A percentile compares a stretch with the other conserved stretches of the same genome.
Conservation (phyloP, 139 green algal species). For the Picochlorum sp. region DNA sequence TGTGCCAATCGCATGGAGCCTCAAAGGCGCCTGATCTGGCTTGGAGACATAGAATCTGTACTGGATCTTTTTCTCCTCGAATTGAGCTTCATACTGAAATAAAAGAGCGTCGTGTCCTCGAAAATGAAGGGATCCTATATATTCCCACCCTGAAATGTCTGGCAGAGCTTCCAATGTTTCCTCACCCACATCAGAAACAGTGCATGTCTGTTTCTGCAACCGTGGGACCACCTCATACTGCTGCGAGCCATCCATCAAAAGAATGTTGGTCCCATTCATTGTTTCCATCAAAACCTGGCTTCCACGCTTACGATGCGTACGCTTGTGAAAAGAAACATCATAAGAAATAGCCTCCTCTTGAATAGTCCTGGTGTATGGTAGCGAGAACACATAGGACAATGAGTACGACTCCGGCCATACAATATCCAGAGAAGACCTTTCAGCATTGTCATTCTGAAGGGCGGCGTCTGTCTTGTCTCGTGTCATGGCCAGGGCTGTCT, state of each 20-base stretch:
- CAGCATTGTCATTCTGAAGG: neutral
- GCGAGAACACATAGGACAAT: constrained; percentile 16
- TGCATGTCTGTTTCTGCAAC: constrained; percentile 10
- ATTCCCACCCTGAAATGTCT: constrained; percentile 19
- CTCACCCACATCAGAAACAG: neutral
- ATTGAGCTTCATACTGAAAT: constrained; percentile 6
- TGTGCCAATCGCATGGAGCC: constrained; percentile 38
- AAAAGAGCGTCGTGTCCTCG: neutral
- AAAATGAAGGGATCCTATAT: neutral
- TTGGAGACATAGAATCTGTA: constrained; percentile 25
- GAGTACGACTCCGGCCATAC: constrained; percentile 13
- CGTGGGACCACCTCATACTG: constrained; percentile 14
- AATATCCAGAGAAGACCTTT: neutral
- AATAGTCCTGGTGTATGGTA: constrained; percentile 22
- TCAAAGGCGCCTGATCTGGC: constrained; percentile 14
- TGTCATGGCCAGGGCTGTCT: no score
- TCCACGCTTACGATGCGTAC: neutral
- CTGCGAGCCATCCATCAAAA: constrained; percentile 6
- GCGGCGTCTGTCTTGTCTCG: no score
- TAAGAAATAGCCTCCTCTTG: constrained; percentile 10
- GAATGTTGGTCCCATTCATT: constrained; percentile 12
- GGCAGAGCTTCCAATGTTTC: constrained; percentile 8
- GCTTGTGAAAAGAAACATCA: constrained; percentile 13
- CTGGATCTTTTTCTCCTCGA: constrained; percentile 22
- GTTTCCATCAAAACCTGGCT: constrained; percentile 11